These are phyloP conservation scores for Mucor piriformis DNA, from an alignment of 371 early-diverging fungal genomes.

Conservation along the genomic window DNA sequence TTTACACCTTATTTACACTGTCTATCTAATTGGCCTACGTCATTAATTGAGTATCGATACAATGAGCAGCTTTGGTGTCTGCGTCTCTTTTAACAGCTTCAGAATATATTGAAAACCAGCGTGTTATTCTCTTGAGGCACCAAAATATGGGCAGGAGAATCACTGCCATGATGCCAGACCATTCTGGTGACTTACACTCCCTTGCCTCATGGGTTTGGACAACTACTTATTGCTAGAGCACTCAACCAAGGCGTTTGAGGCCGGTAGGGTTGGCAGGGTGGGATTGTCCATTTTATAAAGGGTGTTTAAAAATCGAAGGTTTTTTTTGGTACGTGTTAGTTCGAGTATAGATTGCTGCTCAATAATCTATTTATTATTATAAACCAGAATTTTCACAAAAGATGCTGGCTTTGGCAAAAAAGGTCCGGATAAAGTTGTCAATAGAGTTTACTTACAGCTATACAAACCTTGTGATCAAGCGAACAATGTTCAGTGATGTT, in stretches of 20 bases:
- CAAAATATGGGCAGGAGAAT: background rate
- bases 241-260: background rate
- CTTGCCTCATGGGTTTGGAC: conserved; percentile 7
- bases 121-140: conserved; percentile 1
- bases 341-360: background rate
- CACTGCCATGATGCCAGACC: conserved; percentile 5
- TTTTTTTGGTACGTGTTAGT: background rate
- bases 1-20: no score
- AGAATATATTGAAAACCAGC: conserved; percentile 1
- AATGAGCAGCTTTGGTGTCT: background rate
- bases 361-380: background rate
- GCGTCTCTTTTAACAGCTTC: conserved; percentile 8
- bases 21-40: no score
- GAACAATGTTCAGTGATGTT: no score
- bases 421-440: background rate
- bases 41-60: no score
- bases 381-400: background rate
- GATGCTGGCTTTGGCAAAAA: background rate
- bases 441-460: background rate
- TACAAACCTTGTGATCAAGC: background rate
- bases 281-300: conserved; percentile 2
- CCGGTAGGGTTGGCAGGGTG: background rate
- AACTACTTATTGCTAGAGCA: background rate
- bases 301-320: background rate
- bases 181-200: background rate